Base-by-base conservation (phyloP, 768 basidiomycete species). In the Daedalea quercina region DNA sequence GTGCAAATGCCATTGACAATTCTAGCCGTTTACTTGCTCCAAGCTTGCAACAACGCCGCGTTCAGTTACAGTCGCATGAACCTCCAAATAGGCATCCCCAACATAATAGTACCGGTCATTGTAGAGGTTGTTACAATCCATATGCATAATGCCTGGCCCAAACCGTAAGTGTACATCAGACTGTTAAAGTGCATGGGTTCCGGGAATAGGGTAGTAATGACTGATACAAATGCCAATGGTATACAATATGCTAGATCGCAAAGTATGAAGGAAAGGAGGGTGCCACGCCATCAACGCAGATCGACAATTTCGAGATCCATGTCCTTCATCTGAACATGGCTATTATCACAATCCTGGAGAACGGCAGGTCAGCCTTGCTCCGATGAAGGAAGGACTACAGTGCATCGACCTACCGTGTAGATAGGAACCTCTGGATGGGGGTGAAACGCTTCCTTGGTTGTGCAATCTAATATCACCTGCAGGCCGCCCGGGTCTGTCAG, bases 401-500 rank as follows among this genome's bases (percentile, higher is more conserved):
- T n/a, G 40, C 20, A 34, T 15, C 11, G 13, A 76, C 84, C 53
- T 55, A 92, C 91, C 13, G 91, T 93, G 64, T 93, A 93, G 64
- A 93, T 91, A 6, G 89, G 88, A 35, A 81, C 58, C 61, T 90
- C 85, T 23, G 87, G 80, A 69, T 94, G 92, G 0, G 89, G 89
- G 65, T 94, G 92, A 65, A 94, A 94, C 0, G 88, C 82, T 52
- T 87, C 85, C 62, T 81, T 85, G 35, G 73, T 80, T 1, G 66
- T 73, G 64, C 93, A 94, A 0, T 71, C 67, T 26, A 87, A 65
- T 24, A 95, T 82, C 0, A 82, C 79, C 56, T 84, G 72, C 35
- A 96, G 66, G 2, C 93, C 93, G 0, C 84, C 87, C 0, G 92
- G 92, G 65, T 93, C 89, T 0, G 93, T 95, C 4, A 94, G 70